These are phyloP conservation scores for Boletus speciosus DNA, from an alignment of 768 basidiomycete species.

Conservation along the genomic window DNA sequence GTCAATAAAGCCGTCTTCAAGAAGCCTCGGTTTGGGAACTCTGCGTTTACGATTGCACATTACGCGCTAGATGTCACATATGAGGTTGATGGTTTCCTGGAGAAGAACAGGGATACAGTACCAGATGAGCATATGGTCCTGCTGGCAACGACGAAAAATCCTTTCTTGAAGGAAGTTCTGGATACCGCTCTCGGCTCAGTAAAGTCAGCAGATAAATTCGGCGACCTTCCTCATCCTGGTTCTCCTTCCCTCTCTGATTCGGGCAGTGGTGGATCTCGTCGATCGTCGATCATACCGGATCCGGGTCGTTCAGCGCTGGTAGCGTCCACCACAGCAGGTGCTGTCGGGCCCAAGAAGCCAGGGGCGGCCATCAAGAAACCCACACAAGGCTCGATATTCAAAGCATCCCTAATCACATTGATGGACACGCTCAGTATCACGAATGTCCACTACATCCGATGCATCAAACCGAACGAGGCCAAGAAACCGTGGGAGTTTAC, in stretches of 20 bases:
- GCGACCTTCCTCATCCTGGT: slow-evolving; percentile 56
- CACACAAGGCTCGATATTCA: slow-evolving; percentile 98
- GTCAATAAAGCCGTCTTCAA: slow-evolving; percentile 89
- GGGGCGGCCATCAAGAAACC: slow-evolving; percentile 82
- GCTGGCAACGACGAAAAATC: slow-evolving; percentile 81
- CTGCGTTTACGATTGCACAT: slow-evolving; percentile 96
- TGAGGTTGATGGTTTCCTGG: slow-evolving; percentile 96
- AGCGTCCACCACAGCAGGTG: slow-evolving; percentile 38
- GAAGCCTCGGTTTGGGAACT: slow-evolving; percentile 98
- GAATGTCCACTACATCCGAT: slow-evolving; percentile 98
- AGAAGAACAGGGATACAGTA: slow-evolving; percentile 98
- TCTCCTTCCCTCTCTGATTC: slow-evolving; percentile 80
- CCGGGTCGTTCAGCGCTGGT: slow-evolving; percentile 77
- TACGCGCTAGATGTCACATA: slow-evolving; percentile 99
- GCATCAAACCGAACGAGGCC: slow-evolving; percentile 97
- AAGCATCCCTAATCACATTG: slow-evolving; percentile 84
- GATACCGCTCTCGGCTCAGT: slow-evolving; percentile 82
- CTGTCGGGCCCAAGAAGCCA: slow-evolving; percentile 52
- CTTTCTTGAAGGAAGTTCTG: slow-evolving; percentile 91
- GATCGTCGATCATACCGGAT: slow-evolving; percentile 84
- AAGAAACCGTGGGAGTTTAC: slow-evolving; percentile 97
- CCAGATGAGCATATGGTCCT: slow-evolving; percentile 96
- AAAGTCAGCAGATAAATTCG: slow-evolving; percentile 49
- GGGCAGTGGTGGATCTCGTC: slow-evolving; percentile 71
- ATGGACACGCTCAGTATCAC: slow-evolving; percentile 98